Evolutionary conservation across 1,139 yeast species (phyloP).

Genomic region (Saccharomycopsis hybrid): DNA sequence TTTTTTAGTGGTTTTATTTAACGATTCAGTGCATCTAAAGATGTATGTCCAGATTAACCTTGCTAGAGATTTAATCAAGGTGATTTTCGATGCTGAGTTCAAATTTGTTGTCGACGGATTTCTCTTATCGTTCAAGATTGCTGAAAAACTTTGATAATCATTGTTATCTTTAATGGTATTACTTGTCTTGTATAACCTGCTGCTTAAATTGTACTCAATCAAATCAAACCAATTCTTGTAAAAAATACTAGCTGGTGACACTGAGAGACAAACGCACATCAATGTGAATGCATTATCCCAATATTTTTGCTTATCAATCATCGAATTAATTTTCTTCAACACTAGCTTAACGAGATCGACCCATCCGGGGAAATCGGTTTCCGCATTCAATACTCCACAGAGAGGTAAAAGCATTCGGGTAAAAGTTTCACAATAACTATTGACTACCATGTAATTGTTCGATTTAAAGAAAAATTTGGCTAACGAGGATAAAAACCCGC

Average conservation of each 20-base stretch:
- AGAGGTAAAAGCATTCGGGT: constrained; percentile 70
- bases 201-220: constrained; percentile 42
- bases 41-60: constrained; percentile 85
- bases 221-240: constrained; percentile 67
- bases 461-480: constrained; percentile 74
- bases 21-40: constrained; percentile 79
- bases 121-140: constrained; percentile 1
- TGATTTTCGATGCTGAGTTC: constrained; percentile 27
- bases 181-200: constrained; percentile 37
- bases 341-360: constrained; percentile 66
- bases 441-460: constrained; percentile 54
- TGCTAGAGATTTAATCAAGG: constrained; percentile 59
- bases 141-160: constrained; percentile 14
- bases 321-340: constrained; percentile 44
- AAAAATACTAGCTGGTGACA: constrained; percentile 74
- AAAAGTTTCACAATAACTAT: constrained; percentile 83
- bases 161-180: constrained; percentile 42
- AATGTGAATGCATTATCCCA: constrained; percentile 74
- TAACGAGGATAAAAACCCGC: constrained; percentile 77
- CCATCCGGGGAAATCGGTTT: constrained; percentile 95
- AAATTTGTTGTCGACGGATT: background rate
- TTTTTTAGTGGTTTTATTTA: constrained; percentile 76
- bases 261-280: constrained; percentile 70
- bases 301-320: constrained; percentile 41
- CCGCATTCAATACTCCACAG: constrained; percentile 85